Evolutionary conservation across 768 basidiomycete species (phyloP), one percentile per base, ranked within the genome.

Genomic region (Calvatia gigantea): DNA sequence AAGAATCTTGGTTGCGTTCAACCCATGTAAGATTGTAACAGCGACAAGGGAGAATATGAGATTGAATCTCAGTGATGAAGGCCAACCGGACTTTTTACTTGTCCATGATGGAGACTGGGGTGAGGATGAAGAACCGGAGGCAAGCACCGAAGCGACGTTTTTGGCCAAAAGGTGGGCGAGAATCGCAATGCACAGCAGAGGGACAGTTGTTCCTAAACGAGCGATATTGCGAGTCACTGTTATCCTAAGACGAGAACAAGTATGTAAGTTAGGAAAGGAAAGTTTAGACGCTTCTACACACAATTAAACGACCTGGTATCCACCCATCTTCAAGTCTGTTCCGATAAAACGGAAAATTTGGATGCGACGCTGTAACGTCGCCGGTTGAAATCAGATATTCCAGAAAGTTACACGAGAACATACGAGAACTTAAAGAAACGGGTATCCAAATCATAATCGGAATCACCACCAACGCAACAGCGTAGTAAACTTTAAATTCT

Each of bases 151-250:
- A 59, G 82, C 83, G n/a, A 82, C 27, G 23, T 68, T 73, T 63
- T 87, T 87, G 48, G 82, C 60, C 21, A 69, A 58, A 17, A 94
- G 71, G 66, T 87, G 89, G n/a, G 77, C 62, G 25, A 71, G 56
- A 14, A 76, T 74, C 11, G 75, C 73, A 29, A 70, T 60, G 15
- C 76, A 63, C 3, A 98, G 78, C 4, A 85, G 68, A 4, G 86
- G 82, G 43, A 98, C 66, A 66, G n/a, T 94, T 91, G 62, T 80
- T 76, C 35, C 97, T 83, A 70, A 99, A 97, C 2, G 85, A 80
- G 23, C 88, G 87, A 67, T 94, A 98, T 73, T 98, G 97, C 0
- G 78, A 73, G 64, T 98, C 97, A 59, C 91, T 93, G 65, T 88
- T 91, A 69, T 99, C 97, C 96, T 98, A 44, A 44, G 48, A 46